phyloP scores from a whole-genome alignment of 179 eudicot genomes.

The Gypsophila paniculata region DNA sequence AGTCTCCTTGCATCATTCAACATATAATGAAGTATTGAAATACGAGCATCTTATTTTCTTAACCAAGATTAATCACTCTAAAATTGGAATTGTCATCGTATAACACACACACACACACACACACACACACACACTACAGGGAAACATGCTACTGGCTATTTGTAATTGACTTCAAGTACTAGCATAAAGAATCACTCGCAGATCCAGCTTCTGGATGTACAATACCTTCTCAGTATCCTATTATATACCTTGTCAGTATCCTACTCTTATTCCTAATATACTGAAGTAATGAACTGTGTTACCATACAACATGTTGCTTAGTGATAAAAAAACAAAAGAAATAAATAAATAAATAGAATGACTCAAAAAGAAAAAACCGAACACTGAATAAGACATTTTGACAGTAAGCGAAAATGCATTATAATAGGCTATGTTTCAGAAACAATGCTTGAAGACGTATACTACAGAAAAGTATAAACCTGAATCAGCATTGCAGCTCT shows the following conservation, averaged over 20 bases:
- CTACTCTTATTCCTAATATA: neutral
- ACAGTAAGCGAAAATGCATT: neutral
- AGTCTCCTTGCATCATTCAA: neutral
- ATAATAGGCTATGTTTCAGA: conserved; percentile 1
- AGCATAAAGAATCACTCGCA: neutral
- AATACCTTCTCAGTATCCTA: no score
- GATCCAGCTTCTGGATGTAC: neutral
- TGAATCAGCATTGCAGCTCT: conserved; percentile 81
- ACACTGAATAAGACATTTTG: no score
- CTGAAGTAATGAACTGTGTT: neutral
- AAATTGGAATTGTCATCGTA: neutral
- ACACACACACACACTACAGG: neutral
- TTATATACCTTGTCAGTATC: neutral
- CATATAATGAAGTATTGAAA: neutral
- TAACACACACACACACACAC: no score
- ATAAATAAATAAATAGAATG: no score
- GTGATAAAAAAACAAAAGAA: no score
- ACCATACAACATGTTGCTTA: neutral
- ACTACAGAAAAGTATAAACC: conserved; percentile 37
- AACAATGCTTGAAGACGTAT: neutral
- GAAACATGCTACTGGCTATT: neutral
- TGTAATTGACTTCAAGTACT: neutral
- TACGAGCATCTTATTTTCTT: neutral
- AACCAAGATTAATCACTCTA: neutral
- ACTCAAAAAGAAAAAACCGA: no score